Evolutionary conservation across 139 green algal species (phyloP), one percentile per base, ranked within the genome.

Genomic region (Volvox reticuliferus): DNA sequence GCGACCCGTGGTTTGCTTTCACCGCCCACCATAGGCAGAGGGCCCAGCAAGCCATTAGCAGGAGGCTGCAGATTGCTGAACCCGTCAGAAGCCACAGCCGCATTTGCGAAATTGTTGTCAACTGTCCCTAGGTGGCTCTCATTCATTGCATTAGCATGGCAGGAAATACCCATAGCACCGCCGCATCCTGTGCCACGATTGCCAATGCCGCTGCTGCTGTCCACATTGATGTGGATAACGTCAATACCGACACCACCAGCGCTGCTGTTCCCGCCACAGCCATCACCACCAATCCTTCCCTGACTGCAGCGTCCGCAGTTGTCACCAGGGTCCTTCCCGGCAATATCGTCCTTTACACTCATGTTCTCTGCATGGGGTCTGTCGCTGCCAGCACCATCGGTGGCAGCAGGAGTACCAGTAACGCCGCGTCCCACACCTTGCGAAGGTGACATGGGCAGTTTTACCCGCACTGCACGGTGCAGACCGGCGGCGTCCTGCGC

Each of bases 401-500:
- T 35, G 1, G 26, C 22, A 9, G 2, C 24, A 79, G 26, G 14
- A 32, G 71, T 30, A 30, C 21, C 71, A 21, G 71, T 26, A 21
- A 24, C 68, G 68, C 68, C 68, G 21, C 68, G 26, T 14, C 21
- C 71, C 24, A 18, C 21, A n/a, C 16, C 26, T 30, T 9, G 71
- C 21, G 32, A 35, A 33, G 32, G 32, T 81, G 75, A 24, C 75
- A 81, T 61, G 5, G 75, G 75, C 75, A 81, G 75, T 12, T 14
- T 30, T 13, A 89, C 69, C 1, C 85, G 85, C 37, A 89, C 85
- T 0, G 85, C 85, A 37, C 37, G 85, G 69, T 89, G 85, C 37
- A 89, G 69, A 1, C 69, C 69, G 28, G 69, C 69, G 0, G 68
- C 69, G 22, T 44, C 28, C 85, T 82, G 85, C 1, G 85, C 85